Percentiles rank a stretch among this genome's conserved stretches.
These are phyloP conservation scores for Wallacemonas sp. DNA, from an alignment of 208 protist genomes.

Conservation along the genomic window DNA sequence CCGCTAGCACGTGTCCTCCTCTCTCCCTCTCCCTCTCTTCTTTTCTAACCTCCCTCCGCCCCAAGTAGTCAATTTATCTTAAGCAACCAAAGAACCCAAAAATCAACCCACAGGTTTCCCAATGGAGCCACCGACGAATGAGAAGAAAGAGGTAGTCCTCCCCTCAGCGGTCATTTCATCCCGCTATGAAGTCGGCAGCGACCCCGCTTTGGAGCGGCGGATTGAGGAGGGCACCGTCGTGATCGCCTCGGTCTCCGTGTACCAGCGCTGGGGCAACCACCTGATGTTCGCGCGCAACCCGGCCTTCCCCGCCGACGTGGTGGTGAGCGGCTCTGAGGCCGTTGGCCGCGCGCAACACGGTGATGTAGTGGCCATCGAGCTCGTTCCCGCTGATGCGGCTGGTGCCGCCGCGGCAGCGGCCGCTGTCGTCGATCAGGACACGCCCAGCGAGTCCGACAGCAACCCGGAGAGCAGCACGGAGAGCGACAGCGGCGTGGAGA, in stretches of 20 bases:
- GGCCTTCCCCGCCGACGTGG: conserved; percentile 52
- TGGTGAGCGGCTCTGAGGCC: conserved; percentile 39
- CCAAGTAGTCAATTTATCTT: too few relatives aligned
- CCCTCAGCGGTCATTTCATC: background rate
- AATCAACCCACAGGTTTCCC: background rate
- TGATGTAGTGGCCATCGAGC: conserved; percentile 76
- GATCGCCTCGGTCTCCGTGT: conserved; percentile 56
- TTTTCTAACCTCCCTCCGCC: too few relatives aligned
- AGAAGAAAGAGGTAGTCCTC: background rate
- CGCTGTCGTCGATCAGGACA: too few relatives aligned
- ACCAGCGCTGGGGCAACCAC: conserved; percentile 32
- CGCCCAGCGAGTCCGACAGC: too few relatives aligned
- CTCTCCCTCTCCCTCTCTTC: too few relatives aligned
- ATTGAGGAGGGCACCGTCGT: conserved; percentile 55
- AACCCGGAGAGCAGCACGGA: too few relatives aligned
- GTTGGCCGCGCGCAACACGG: conserved; percentile 40
- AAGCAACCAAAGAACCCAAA: too few relatives aligned
- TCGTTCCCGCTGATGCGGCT: conserved; percentile 22
- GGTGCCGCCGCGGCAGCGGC: background rate
- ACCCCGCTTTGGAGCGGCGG: conserved; percentile 40
- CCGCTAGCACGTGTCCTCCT: too few relatives aligned
- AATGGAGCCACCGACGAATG: background rate
- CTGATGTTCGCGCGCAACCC: conserved; percentile 57
- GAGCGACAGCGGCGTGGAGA: too few relatives aligned
- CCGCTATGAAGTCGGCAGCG: conserved; percentile 41